Percentiles rank a stretch among this genome's conserved stretches.
phyloP scores from a whole-genome alignment of 192 early-diverging fungal genomes.

The Martensiomyces pterosporus region DNA sequence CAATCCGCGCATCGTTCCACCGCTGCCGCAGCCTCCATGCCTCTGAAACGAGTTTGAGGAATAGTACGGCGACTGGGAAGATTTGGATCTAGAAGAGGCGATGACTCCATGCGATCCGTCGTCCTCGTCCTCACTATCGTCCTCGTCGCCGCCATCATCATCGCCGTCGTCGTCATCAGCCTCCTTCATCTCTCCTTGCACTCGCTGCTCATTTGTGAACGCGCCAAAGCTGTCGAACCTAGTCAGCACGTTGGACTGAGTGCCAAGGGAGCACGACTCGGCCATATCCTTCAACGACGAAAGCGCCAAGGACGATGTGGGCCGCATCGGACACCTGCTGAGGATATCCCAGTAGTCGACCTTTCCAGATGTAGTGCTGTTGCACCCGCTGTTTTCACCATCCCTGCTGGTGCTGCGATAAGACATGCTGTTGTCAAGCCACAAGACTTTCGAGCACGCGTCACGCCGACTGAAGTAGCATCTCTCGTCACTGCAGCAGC shows the following conservation, averaged over 20 bases:
- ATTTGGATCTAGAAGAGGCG: conserved; percentile 3
- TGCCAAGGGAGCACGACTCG: too few relatives aligned
- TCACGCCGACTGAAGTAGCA: conserved; percentile 3
- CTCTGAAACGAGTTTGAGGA: neutral
- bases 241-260: too few relatives aligned
- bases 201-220: too few relatives aligned
- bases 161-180: too few relatives aligned
- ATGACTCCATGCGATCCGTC: neutral
- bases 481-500: too few relatives aligned
- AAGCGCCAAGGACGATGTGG: conserved; percentile 39
- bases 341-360: conserved; percentile 41
- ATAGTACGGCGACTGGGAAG: neutral
- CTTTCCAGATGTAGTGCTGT: neutral
- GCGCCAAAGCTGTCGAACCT: too few relatives aligned
- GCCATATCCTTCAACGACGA: conserved; percentile 39
- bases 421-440: neutral
- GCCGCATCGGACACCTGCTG: conserved; percentile 40
- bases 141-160: neutral
- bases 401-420: conserved; percentile 4
- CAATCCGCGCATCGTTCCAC: conserved; percentile 1
- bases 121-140: neutral
- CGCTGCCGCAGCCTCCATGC: neutral
- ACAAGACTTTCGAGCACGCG: neutral
- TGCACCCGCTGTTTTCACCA: neutral
- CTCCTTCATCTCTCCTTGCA: neutral